Base-by-base conservation (phyloP, 2,329 filamentous ascomycete genomes). In the Pseudogymnoascus sp. region DNA sequence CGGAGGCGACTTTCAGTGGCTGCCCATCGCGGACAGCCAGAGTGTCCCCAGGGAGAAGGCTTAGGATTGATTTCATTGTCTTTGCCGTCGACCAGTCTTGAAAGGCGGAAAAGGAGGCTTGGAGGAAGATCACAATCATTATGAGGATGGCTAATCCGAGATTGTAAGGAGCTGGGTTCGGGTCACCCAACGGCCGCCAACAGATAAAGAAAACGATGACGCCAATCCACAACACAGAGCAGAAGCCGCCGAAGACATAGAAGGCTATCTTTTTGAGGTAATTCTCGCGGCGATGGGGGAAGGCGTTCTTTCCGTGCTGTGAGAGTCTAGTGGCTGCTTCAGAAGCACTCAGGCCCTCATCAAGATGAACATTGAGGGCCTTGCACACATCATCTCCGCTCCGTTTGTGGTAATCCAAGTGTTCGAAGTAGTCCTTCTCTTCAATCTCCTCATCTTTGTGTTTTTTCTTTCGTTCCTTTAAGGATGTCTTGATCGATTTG, bases 141-240 rank as follows among this genome's bases (percentile, higher is more conserved):
- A 81, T 74, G 1, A 81, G 73, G 59, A 80, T 76, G 4, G 78
- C 78, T 7, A 80, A 74, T 13, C 77, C 77, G 1, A 80, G 74
- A 66, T 80, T 80, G 26, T 76, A 76, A 1, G 70, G 63, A 1
- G 76, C 76, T 0, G 78, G 79, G 9, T 57, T 57, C 0, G 79
- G 78, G 44, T 76, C 69, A 67, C 78, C 78, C 57, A 80, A 71
- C n/a, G 79, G 78, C 17, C 70, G 67, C 78, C 79, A 80, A 69
- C 78, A 80, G 65, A 80, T 68, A 67, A 80, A 80, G 73, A 80
- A 80, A 68, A 80, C 73, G 66, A 80, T 73, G 60, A 78, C 77
- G 17, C 77, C 78, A 36, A 79, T 68, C 78, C 78, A 80, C 11
- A 80, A 73, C 21, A 80, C 73, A 0, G 78, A 79, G 60, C 78